Percentiles rank a stretch among this genome's conserved stretches.
Conservation (phyloP, 805 yeast genomes). For the Schwanniomyces yamadae region DNA sequence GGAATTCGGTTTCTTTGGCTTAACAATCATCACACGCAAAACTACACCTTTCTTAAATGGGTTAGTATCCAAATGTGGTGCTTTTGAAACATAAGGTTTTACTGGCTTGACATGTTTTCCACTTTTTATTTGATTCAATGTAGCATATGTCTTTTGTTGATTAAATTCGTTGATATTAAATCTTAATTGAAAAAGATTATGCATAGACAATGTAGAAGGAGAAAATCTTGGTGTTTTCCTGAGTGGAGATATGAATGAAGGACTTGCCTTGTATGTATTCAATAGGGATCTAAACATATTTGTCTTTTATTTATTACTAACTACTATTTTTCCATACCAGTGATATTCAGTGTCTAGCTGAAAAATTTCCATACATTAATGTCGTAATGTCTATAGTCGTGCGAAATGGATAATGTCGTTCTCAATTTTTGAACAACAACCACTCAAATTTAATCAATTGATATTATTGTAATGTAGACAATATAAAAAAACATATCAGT, state of each 20-base stretch:
- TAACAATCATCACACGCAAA: conserved; percentile 86
- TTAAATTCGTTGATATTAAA: conserved; percentile 9
- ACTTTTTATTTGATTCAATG: conserved; percentile 73
- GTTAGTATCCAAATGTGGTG: conserved; percentile 80
- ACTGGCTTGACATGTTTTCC: conserved; percentile 54
- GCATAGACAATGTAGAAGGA: conserved; percentile 14
- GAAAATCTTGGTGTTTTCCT: conserved; percentile 3
- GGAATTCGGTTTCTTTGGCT: conserved; percentile 98
- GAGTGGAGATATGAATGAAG: neutral
- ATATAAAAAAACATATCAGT: conserved; percentile 4
- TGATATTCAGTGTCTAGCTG: too few species aligned
- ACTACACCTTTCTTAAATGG: conserved; percentile 95
- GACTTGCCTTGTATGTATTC: conserved; percentile 2
- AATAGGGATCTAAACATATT: conserved; percentile 20
- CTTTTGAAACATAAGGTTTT: conserved; percentile 51
- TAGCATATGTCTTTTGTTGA: conserved; percentile 55
- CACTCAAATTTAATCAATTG: conserved; percentile 6
- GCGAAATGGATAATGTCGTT: neutral
- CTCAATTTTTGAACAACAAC: conserved; percentile 1
- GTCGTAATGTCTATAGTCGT: conserved; percentile 6
- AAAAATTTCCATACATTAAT: conserved; percentile 6
- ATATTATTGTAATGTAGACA: too few species aligned
- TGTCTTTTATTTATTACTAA: neutral
- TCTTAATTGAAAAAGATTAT: conserved; percentile 14
- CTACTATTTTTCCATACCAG: too few species aligned